Evolutionary conservation across 2,329 filamentous ascomycete genomes (phyloP).

Genomic region (Diaporthe citri): DNA sequence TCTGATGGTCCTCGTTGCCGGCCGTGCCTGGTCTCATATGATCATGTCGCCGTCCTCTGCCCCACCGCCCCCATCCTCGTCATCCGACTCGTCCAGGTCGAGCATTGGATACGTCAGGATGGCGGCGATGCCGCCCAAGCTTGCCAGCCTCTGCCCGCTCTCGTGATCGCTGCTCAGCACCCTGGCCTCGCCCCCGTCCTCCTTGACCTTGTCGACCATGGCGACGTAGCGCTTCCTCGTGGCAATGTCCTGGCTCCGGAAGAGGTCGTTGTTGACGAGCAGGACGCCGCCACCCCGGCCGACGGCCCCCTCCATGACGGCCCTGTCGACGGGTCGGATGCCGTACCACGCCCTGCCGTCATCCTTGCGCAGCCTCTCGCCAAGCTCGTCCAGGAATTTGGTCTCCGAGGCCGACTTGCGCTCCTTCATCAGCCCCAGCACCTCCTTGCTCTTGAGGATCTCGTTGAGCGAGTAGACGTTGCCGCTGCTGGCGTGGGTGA

Average conservation of each 20-base stretch:
- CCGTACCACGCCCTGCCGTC: conserved; percentile 95
- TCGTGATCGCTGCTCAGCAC: conserved; percentile 96
- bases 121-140: conserved; percentile 87
- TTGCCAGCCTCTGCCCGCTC: conserved; percentile 87
- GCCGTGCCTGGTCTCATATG: conserved; percentile 44
- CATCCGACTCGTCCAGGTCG: conserved; percentile 81
- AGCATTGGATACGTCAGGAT: conserved; percentile 89
- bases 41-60: conserved; percentile 47
- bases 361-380: conserved; percentile 81
- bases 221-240: conserved; percentile 84
- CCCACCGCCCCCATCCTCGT: conserved; percentile 53
- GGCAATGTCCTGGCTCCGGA: conserved; percentile 83
- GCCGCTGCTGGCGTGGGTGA: conserved; percentile 87
- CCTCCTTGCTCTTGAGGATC: conserved; percentile 84
- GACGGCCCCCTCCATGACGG: conserved; percentile 88
- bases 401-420: conserved; percentile 92
- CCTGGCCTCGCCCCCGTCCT: conserved; percentile 86
- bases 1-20: background rate
- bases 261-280: conserved; percentile 88
- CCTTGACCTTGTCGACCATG: conserved; percentile 89
- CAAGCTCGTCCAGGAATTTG: conserved; percentile 85
- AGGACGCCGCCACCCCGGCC: conserved; percentile 87
- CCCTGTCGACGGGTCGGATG: conserved; percentile 81
- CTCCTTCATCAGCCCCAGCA: conserved; percentile 82
- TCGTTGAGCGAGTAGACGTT: conserved; percentile 91